A percentile compares a stretch with the other conserved stretches of the same genome.
phyloP scores from a whole-genome alignment of 2,329 filamentous ascomycete species.

The Aspergillus flavus region DNA sequence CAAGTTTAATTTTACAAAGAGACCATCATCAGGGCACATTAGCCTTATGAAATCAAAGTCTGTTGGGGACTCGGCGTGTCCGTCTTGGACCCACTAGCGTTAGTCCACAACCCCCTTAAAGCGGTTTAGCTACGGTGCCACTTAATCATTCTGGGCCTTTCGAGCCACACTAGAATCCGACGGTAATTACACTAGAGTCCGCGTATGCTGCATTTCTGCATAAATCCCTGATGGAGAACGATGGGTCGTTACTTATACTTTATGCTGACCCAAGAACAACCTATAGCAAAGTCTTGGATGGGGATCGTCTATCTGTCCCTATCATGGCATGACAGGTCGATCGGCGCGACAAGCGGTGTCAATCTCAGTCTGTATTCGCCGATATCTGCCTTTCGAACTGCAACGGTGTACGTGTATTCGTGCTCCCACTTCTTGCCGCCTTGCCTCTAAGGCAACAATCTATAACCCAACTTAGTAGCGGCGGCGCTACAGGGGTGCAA shows the following conservation, averaged over 20 bases:
- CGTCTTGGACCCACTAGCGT: background rate
- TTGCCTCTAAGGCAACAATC: background rate
- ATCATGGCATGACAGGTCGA: background rate
- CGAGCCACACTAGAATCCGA: background rate
- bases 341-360: background rate
- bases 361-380: background rate
- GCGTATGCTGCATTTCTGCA: background rate
- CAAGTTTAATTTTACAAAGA: background rate
- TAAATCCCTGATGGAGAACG: background rate
- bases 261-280: background rate
- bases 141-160: background rate
- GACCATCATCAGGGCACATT: background rate
- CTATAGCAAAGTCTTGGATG: background rate
- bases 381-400: background rate
- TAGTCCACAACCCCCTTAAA: background rate
- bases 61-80: constrained; percentile 4
- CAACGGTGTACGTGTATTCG: background rate
- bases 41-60: background rate
- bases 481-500: background rate
- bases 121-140: background rate
- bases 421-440: background rate
- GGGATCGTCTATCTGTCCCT: background rate
- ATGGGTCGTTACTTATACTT: background rate
- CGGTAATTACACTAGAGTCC: background rate
- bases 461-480: background rate